phyloP scores from a whole-genome alignment of 1,284 basidiomycete species.

The Heterobasidion occidentale region DNA sequence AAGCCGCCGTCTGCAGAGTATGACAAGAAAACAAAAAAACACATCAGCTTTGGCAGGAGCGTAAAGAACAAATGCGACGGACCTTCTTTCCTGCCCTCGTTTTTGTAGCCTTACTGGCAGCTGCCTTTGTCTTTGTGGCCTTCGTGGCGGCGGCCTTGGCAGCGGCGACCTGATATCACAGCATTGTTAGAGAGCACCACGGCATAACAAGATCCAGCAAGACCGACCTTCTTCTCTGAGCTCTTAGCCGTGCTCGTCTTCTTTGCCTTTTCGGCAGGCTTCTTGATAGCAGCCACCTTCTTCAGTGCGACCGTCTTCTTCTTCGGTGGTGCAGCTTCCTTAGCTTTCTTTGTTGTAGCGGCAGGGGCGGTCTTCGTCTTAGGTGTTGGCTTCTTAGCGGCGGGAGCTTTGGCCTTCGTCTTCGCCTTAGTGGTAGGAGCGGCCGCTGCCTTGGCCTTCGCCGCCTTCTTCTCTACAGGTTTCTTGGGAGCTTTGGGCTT shows the following conservation, averaged over 20 bases:
- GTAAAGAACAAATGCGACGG: slow-evolving; percentile 1
- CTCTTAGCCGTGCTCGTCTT: slow-evolving; percentile 34
- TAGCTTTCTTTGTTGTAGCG: slow-evolving; percentile 19
- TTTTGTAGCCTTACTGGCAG: slow-evolving; percentile 25
- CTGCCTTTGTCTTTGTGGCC: slow-evolving; percentile 21
- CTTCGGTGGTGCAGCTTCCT: slow-evolving; percentile 20
- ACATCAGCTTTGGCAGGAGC: not conserved
- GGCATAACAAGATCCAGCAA: not conserved
- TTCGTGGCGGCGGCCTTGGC: slow-evolving; percentile 22
- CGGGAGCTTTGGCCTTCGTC: slow-evolving; percentile 9
- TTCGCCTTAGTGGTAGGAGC: no score
- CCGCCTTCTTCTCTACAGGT: slow-evolving; percentile 10
- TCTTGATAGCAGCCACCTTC: slow-evolving; percentile 27
- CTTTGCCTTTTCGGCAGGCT: slow-evolving; percentile 21
- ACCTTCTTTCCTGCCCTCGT: slow-evolving; percentile 22
- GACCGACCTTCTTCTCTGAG: slow-evolving; percentile 30
- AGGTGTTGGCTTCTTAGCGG: slow-evolving; percentile 21
- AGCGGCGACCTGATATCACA: slow-evolving; percentile 14
- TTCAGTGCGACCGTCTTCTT: slow-evolving; percentile 19
- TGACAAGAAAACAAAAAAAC: not conserved
- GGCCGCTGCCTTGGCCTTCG: slow-evolving; percentile 8
- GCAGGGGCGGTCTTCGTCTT: slow-evolving; percentile 23
- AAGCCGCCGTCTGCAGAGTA: slow-evolving; percentile 4
- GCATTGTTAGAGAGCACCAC: not conserved
- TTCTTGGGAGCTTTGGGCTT: slow-evolving; percentile 14